Conservation (phyloP, 768 basidiomycete species). For the Lactarius psammicola region DNA sequence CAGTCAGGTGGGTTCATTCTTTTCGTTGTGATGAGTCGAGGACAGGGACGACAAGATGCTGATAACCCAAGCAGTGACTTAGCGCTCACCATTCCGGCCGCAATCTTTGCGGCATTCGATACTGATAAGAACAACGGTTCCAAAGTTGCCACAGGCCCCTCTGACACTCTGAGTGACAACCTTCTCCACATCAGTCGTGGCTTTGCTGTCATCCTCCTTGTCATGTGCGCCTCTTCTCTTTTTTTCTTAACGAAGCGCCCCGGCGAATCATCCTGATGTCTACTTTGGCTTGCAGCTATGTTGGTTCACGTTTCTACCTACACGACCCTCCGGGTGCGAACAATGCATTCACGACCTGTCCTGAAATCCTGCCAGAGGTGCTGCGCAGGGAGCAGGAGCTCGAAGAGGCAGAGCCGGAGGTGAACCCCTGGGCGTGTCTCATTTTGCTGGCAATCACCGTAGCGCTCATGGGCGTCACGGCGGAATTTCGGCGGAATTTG, state of each 20-base stretch:
- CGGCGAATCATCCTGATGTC: background rate
- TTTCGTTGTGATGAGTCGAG: background rate
- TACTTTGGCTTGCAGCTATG: slow-evolving; percentile 44
- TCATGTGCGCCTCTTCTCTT: slow-evolving; percentile 48
- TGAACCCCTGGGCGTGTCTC: slow-evolving; percentile 64
- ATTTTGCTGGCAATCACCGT: slow-evolving; percentile 51
- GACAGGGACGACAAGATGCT: background rate
- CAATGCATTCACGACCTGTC: slow-evolving; percentile 42
- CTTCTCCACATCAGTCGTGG: slow-evolving; percentile 67
- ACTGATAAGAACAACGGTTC: slow-evolving; percentile 35
- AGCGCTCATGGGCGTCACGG: slow-evolving; percentile 63
- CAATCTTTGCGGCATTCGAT: slow-evolving; percentile 62
- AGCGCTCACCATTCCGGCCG: slow-evolving; percentile 60
- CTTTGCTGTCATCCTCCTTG: slow-evolving; percentile 57
- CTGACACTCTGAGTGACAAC: slow-evolving; percentile 44
- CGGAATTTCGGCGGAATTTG: no score
- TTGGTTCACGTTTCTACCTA: slow-evolving; percentile 65
- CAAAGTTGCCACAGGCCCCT: slow-evolving; percentile 35
- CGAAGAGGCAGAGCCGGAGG: slow-evolving; percentile 50
- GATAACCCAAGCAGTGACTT: slow-evolving; percentile 46
- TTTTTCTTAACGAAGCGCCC: no score
- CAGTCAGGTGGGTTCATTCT: slow-evolving; percentile 54
- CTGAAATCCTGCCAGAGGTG: slow-evolving; percentile 40
- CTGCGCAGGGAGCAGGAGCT: slow-evolving; percentile 40
- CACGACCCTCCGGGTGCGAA: slow-evolving; percentile 67